Conservation (phyloP, 257 asterid genomes). For the Penstemon newberryi region DNA sequence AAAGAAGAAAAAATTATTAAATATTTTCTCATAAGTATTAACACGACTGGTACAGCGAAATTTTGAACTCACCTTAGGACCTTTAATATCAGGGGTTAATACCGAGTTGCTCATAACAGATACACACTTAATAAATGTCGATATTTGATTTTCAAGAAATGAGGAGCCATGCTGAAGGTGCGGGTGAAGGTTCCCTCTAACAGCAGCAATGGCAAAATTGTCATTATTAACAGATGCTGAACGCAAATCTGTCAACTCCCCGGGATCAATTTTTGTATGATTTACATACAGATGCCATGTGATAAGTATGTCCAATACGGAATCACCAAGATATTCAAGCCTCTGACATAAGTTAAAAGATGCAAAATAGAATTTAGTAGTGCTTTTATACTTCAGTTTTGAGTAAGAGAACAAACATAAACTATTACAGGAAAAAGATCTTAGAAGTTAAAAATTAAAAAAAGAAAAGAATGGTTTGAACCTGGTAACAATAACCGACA, state of each 20-base stretch:
- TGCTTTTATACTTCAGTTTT: too few species aligned
- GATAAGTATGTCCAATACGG: conserved; percentile 83
- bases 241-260: conserved; percentile 90
- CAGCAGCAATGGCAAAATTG: conserved; percentile 82
- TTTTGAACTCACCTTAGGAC: conserved; percentile 62
- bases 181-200: conserved; percentile 56
- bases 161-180: conserved; percentile 73
- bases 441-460: too few species aligned
- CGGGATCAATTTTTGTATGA: conserved; percentile 79
- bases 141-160: conserved; percentile 52
- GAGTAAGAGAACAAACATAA: too few species aligned
- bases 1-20: not conserved
- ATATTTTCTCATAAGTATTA: not conserved
- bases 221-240: conserved; percentile 89
- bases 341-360: conserved; percentile 55
- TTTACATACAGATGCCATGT: conserved; percentile 71
- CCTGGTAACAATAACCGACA: conserved; percentile 64
- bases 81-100: conserved; percentile 57
- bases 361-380: not conserved
- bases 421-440: too few species aligned
- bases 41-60: not conserved
- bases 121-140: conserved; percentile 48
- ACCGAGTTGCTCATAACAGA: conserved; percentile 41
- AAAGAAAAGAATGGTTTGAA: conserved; percentile 1
- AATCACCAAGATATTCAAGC: conserved; percentile 96